Percentiles rank a stretch among this genome's conserved stretches.
Evolutionary conservation across 169 alveolate species (phyloP).

Genomic region (Condylostoma magnum): DNA sequence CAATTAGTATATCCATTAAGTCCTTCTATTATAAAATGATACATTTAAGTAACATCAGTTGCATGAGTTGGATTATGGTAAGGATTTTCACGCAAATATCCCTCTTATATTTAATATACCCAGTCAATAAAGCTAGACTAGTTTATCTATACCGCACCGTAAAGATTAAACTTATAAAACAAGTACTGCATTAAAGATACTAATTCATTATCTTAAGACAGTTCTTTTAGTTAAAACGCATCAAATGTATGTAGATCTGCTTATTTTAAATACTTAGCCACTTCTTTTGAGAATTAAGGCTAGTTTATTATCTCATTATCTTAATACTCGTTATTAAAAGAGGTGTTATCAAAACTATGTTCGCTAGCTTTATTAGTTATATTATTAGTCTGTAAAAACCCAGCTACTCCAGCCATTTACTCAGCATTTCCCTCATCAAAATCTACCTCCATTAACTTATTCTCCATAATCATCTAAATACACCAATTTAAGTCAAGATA

Average conservation of each 20-base stretch:
- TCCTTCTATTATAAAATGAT: conserved; percentile 40
- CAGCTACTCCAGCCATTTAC: too few species aligned
- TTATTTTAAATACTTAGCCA: neutral
- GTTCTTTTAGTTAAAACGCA: neutral
- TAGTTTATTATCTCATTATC: too few species aligned
- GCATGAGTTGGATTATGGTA: conserved; percentile 87
- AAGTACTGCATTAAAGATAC: neutral
- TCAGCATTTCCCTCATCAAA: too few species aligned
- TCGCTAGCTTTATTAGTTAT: too few species aligned
- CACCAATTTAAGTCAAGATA: too few species aligned
- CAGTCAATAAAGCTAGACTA: neutral
- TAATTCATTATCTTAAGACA: neutral
- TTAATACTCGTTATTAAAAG: too few species aligned
- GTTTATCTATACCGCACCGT: neutral
- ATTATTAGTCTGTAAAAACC: too few species aligned
- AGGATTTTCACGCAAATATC: conserved; percentile 56
- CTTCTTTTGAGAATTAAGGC: too few species aligned
- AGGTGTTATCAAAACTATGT: too few species aligned
- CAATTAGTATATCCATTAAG: conserved; percentile 38
- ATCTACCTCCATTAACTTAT: too few species aligned
- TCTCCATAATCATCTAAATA: too few species aligned
- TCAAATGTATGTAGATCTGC: neutral
- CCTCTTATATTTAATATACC: conserved; percentile 21
- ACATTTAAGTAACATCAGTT: conserved; percentile 76
- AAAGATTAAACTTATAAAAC: neutral